Conservation (phyloP, 179 eudicot species). For the Gypsophila paniculata region DNA sequence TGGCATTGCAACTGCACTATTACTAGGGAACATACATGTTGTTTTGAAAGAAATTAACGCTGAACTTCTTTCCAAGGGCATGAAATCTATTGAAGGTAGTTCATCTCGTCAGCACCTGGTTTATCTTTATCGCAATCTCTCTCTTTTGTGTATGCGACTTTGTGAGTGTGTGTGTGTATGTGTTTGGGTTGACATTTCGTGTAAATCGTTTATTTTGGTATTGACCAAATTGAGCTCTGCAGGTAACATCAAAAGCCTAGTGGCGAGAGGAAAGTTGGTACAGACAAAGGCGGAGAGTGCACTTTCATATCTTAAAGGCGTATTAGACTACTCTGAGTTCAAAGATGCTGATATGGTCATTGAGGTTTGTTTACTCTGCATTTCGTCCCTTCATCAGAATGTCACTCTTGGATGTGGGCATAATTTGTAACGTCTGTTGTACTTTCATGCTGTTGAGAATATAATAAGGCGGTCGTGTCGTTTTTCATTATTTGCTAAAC, state of each 20-base stretch:
- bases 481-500: slow-evolving; percentile 15
- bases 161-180: too few species aligned
- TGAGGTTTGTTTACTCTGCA: slow-evolving; percentile 48
- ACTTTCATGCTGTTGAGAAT: background rate
- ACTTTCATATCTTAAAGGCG: slow-evolving; percentile 69
- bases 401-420: slow-evolving; percentile 1
- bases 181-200: too few species aligned
- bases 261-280: slow-evolving; percentile 56
- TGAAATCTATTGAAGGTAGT: slow-evolving; percentile 65
- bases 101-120: background rate
- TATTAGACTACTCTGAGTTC: slow-evolving; percentile 74
- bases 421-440: background rate
- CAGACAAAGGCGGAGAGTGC: slow-evolving; percentile 67
- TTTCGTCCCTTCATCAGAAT: background rate
- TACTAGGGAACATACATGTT: slow-evolving; percentile 56
- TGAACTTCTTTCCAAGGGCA: slow-evolving; percentile 68
- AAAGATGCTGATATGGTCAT: slow-evolving; percentile 89
- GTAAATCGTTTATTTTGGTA: background rate
- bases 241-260: slow-evolving; percentile 69
- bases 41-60: slow-evolving; percentile 77
- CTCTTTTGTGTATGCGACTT: background rate
- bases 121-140: background rate
- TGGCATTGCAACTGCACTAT: slow-evolving; percentile 86
- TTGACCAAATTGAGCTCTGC: slow-evolving; percentile 22
- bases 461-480: background rate